Evolutionary conservation across 2,329 filamentous ascomycete species (phyloP).

Genomic region (Orbilia blumenaviensis): DNA sequence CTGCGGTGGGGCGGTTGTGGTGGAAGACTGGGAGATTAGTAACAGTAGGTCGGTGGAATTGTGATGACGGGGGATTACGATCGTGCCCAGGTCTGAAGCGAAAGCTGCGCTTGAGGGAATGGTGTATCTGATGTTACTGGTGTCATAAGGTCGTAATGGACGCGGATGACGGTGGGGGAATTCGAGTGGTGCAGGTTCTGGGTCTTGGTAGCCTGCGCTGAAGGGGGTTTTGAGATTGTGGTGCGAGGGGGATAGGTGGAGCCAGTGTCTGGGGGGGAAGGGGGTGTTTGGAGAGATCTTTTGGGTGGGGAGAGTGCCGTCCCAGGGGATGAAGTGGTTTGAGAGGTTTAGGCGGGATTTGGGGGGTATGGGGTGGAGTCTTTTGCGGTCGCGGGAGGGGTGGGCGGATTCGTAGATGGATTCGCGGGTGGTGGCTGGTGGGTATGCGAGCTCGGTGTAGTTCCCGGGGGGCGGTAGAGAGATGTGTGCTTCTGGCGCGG

Average conservation of each 20-base stretch:
- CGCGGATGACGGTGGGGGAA: not conserved
- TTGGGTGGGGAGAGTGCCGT: slow-evolving; percentile 8
- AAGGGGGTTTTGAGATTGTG: not conserved
- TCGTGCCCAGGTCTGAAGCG: not conserved
- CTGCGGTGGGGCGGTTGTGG: not conserved
- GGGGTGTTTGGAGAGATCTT: not conserved
- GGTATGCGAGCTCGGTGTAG: too few species aligned
- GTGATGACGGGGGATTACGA: slow-evolving; percentile 17
- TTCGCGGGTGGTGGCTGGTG: too few species aligned
- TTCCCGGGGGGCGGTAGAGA: too few species aligned
- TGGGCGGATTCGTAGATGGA: not conserved
- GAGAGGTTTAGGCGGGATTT: not conserved
- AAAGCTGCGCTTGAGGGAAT: not conserved
- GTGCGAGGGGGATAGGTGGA: not conserved
- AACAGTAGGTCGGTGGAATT: slow-evolving; percentile 1
- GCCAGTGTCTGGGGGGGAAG: not conserved
- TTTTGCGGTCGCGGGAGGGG: not conserved
- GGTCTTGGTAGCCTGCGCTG: not conserved
- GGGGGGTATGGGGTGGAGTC: not conserved
- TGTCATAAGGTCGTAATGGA: not conserved
- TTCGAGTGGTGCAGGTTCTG: not conserved
- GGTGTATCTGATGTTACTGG: not conserved
- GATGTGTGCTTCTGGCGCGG: too few species aligned
- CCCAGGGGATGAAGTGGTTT: slow-evolving; percentile 4
- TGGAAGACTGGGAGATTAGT: not conserved